phyloP scores from a whole-genome alignment of 2,329 filamentous ascomycete genomes.

The Magnaporthiopsis incrustans region DNA sequence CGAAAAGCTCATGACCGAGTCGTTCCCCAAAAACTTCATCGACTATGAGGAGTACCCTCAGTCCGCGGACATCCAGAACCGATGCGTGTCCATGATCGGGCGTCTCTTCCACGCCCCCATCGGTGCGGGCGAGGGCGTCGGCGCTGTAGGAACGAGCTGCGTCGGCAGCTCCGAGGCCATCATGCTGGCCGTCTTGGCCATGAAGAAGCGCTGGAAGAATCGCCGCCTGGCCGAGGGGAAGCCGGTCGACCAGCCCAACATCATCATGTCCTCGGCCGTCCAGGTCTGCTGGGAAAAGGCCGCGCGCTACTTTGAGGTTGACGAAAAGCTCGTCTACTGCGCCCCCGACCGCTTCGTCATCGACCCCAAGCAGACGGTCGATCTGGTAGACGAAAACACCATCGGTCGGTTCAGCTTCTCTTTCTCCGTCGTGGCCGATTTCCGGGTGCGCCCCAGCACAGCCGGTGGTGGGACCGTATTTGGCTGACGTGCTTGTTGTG shows the following conservation, averaged over 20 bases:
- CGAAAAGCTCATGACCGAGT: constrained; percentile 90
- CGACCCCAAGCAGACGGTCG: constrained; percentile 53
- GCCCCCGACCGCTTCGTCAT: constrained; percentile 52
- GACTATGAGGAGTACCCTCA: constrained; percentile 82
- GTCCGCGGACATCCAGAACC: constrained; percentile 80
- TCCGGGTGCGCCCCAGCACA: neutral
- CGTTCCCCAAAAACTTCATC: constrained; percentile 93
- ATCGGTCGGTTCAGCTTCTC: constrained; percentile 37
- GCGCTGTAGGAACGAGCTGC: constrained; percentile 77
- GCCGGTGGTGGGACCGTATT: too few species aligned
- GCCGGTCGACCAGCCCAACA: constrained; percentile 72
- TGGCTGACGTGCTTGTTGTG: neutral
- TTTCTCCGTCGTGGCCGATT: too few species aligned
- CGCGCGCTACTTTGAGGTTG: constrained; percentile 82
- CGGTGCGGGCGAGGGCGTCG: constrained; percentile 38
- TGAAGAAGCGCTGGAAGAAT: constrained; percentile 94
- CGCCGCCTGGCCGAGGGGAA: constrained; percentile 77
- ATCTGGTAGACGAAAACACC: constrained; percentile 57
- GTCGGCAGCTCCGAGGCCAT: constrained; percentile 87
- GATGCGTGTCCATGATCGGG: constrained; percentile 86
- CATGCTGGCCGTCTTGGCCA: constrained; percentile 75
- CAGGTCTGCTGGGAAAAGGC: constrained; percentile 98
- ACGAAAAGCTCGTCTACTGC: constrained; percentile 73
- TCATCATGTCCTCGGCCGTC: constrained; percentile 92
- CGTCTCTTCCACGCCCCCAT: constrained; percentile 76